phyloP scores from a whole-genome alignment of 2,329 filamentous ascomycete genomes.

The Cadophora sp. region DNA sequence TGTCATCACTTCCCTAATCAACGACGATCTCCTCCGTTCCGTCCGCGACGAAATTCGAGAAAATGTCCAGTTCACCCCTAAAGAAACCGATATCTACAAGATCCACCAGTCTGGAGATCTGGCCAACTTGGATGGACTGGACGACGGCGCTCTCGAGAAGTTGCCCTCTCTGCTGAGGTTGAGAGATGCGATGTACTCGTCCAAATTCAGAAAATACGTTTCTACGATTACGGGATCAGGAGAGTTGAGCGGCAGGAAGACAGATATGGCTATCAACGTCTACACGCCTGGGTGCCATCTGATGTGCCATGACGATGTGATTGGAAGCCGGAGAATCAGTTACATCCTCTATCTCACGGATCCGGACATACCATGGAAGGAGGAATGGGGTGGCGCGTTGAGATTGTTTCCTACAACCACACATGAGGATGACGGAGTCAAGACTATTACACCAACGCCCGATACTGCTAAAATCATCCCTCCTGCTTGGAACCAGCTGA shows the following conservation, averaged over 20 bases:
- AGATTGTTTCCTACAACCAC: conserved; percentile 80
- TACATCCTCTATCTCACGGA: conserved; percentile 97
- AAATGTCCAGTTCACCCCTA: conserved; percentile 94
- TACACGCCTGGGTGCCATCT: conserved; percentile 97
- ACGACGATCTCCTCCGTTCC: conserved; percentile 80
- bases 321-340: conserved; percentile 93
- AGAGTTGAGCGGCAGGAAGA: conserved; percentile 88
- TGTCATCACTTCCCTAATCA: conserved; percentile 82
- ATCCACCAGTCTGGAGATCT: conserved; percentile 98
- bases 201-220: conserved; percentile 87
- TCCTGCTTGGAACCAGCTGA: conserved; percentile 95
- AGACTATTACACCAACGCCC: conserved; percentile 80
- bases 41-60: conserved; percentile 89
- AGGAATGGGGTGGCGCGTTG: conserved; percentile 91
- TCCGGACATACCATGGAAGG: conserved; percentile 87
- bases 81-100: conserved; percentile 99
- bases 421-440: conserved; percentile 71
- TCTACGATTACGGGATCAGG: conserved; percentile 86
- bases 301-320: conserved; percentile 97
- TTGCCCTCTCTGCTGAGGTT: conserved; percentile 88
- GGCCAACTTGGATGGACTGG: conserved; percentile 93
- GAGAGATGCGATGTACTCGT: conserved; percentile 94
- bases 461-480: conserved; percentile 85
- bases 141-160: conserved; percentile 82
- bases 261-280: conserved; percentile 98